Conservation (phyloP, 2,329 filamentous ascomycete genomes). For the Alternaria burnsii region DNA sequence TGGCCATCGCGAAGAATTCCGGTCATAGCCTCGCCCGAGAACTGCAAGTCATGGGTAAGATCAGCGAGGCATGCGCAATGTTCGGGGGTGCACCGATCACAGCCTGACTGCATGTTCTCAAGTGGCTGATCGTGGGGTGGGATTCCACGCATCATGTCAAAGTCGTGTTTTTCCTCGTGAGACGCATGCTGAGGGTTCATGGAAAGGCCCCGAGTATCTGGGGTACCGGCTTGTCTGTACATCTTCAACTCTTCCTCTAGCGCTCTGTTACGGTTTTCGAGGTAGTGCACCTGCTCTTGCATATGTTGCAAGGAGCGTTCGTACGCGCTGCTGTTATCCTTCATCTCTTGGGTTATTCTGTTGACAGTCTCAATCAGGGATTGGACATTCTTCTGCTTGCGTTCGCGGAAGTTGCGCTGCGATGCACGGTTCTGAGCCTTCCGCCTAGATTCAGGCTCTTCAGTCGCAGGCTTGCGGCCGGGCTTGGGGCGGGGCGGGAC, state of each 20-base stretch:
- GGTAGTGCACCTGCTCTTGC: not conserved
- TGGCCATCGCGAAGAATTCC: slow-evolving; percentile 20
- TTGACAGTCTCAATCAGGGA: slow-evolving; percentile 62
- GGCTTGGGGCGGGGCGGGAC: slow-evolving; percentile 65
- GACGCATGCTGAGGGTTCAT: not conserved
- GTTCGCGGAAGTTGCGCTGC: slow-evolving; percentile 88
- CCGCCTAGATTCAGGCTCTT: slow-evolving; percentile 90
- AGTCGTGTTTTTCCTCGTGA: not conserved
- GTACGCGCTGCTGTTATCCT: slow-evolving; percentile 6
- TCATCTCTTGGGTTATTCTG: slow-evolving; percentile 20
- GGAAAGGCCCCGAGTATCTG: not conserved
- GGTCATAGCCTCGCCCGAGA: slow-evolving; percentile 27
- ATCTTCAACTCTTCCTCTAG: not conserved
- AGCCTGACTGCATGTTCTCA: slow-evolving; percentile 27
- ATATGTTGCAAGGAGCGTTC: not conserved
- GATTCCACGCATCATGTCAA: not conserved
- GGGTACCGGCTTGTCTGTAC: not conserved
- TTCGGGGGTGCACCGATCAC: slow-evolving; percentile 41
- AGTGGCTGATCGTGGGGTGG: slow-evolving; percentile 2
- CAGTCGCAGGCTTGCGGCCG: slow-evolving; percentile 90
- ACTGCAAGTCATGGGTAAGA: slow-evolving; percentile 31
- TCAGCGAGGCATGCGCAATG: slow-evolving; percentile 46
- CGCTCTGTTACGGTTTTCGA: not conserved
- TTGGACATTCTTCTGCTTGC: slow-evolving; percentile 76
- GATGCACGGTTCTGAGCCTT: slow-evolving; percentile 95